Evolutionary conservation across 345 rosid genomes (phyloP), one percentile per base, ranked within the genome.

Genomic region (Camelina laxa): DNA sequence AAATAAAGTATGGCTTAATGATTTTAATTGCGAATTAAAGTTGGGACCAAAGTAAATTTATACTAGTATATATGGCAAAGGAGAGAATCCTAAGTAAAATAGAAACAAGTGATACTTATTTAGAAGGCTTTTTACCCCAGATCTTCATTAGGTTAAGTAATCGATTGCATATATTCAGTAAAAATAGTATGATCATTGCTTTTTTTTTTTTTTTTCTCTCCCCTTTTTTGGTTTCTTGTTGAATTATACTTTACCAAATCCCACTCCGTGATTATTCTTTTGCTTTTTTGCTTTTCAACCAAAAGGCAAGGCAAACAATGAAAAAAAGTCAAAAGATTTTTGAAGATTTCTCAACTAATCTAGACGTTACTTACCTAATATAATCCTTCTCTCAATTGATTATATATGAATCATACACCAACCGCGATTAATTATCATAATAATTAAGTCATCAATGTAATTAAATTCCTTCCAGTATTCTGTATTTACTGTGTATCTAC

Each of bases 261-360:
- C 81, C 81, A 78, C 76, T 66, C 73, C 9, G 15, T 59, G 62
- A 65, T 60, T 58, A 45, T 57, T 60, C 69, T 75, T 75, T 77
- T 72, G 64, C 77, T 72, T 77, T 77, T 55, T 76, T 69, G 73
- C 81, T 78, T 78, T 78, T 72, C 73, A 78, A 38, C 69, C 42
- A 60, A 78, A 78, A 72, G 81, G 73, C 44, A 59, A 59, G 64
- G 9, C 64, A 72, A 58, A 66, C 11, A 59, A 65, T 59, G 73
- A 12, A 66, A 31, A 31, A 72, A 78, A 72, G 81, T 78, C 81
- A 72, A 78, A 72, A 78, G 63, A 13, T 49, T 50, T 72, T 65
- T 20, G 67, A 70, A 59, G 61, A 60, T 72, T 78, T 66, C 76
- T 65, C 73, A 78, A 72, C 81, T 72, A 78, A 78, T 78, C 73